Conservation (phyloP, 1,139 yeast species). For the Blastobotrys apis region DNA sequence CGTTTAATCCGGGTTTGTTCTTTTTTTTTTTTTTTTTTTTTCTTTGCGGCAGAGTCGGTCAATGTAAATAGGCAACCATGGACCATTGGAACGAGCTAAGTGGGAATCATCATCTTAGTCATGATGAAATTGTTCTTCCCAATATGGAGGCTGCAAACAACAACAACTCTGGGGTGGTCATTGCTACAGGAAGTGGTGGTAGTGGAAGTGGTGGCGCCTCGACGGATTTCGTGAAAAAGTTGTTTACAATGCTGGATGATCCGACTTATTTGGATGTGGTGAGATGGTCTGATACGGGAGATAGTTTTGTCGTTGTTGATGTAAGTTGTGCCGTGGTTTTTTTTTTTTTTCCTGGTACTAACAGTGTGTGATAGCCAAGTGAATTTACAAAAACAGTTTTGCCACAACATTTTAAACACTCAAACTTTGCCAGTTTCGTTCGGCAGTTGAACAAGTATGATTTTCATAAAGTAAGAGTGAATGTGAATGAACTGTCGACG, state of each 20-base stretch:
- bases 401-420: slow-evolving; percentile 89
- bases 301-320: slow-evolving; percentile 82
- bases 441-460: slow-evolving; percentile 94
- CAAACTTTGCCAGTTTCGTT: slow-evolving; percentile 87
- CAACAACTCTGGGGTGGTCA: too few relatives aligned
- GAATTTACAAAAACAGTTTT: slow-evolving; percentile 81
- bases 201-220: too few relatives aligned
- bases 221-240: slow-evolving; percentile 27
- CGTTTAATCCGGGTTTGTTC: too few relatives aligned
- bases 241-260: slow-evolving; percentile 80
- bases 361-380: slow-evolving; percentile 47
- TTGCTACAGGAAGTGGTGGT: too few relatives aligned
- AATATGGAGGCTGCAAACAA: too few relatives aligned
- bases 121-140: too few relatives aligned
- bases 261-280: slow-evolving; percentile 69
- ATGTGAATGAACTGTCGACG: slow-evolving; percentile 48
- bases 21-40: too few relatives aligned
- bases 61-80: too few relatives aligned
- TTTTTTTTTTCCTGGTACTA: neutral
- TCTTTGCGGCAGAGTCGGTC: too few relatives aligned
- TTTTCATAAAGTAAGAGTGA: slow-evolving; percentile 82
- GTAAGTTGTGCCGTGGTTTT: slow-evolving; percentile 19
- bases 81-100: too few relatives aligned
- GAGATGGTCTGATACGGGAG: slow-evolving; percentile 79
- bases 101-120: too few relatives aligned